Percentiles rank a stretch among this genome's conserved stretches.
These are phyloP conservation scores for Eutypella sp. DNA, from an alignment of 2,329 filamentous ascomycete species.

Conservation along the genomic window DNA sequence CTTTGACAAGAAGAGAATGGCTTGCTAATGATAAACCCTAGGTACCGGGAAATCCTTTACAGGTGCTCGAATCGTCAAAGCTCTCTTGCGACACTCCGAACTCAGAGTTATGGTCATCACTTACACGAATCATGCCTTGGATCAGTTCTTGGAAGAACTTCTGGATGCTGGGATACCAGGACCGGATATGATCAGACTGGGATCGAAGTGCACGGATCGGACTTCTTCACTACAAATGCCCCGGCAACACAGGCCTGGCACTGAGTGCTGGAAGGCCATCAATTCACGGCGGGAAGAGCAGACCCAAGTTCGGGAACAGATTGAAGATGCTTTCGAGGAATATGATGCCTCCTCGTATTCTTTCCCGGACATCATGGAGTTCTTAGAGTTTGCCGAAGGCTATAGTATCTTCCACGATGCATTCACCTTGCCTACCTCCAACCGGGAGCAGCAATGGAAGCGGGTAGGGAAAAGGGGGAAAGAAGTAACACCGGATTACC, in stretches of 20 bases:
- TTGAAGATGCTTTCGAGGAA: conserved; percentile 11
- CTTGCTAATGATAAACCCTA: conserved; percentile 18
- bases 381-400: conserved; percentile 43
- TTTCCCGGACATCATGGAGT: conserved; percentile 29
- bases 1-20: not conserved
- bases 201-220: conserved; percentile 45
- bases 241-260: conserved; percentile 26
- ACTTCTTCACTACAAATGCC: conserved; percentile 44
- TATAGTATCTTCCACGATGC: conserved; percentile 49
- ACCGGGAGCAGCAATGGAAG: conserved; percentile 39
- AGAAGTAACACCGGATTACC: conserved; percentile 37
- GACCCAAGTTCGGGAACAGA: conserved; percentile 15
- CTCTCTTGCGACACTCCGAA: conserved; percentile 40
- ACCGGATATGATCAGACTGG: conserved; percentile 53
- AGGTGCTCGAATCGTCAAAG: conserved; percentile 55
- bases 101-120: conserved; percentile 56
- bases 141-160: conserved; percentile 61
- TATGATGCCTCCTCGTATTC: conserved; percentile 8
- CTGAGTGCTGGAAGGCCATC: conserved; percentile 34
- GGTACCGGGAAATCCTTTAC: conserved; percentile 72
- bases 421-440: conserved; percentile 43
- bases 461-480: conserved; percentile 41
- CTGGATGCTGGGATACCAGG: conserved; percentile 49
- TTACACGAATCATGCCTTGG: conserved; percentile 62
- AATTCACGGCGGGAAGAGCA: conserved; percentile 31